These are phyloP conservation scores for Stentor coeruleus DNA, from an alignment of 73 alveolate genomes.

Conservation along the genomic window DNA sequence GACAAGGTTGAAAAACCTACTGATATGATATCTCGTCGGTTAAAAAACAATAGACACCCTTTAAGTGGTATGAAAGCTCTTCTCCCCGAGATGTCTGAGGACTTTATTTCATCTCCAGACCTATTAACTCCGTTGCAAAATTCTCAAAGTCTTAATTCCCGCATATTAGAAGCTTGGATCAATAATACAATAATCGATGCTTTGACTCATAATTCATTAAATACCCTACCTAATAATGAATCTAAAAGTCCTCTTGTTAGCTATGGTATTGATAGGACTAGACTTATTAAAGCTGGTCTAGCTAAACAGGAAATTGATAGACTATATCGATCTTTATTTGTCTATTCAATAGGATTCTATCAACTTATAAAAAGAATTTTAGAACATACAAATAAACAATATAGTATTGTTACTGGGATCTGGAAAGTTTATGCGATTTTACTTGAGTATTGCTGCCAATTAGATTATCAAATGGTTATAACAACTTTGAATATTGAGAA, in stretches of 20 bases:
- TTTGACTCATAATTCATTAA: slow-evolving; percentile 47
- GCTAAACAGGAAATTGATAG: neutral
- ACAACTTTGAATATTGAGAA: neutral
- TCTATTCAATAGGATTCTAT: neutral
- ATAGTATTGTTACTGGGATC: neutral
- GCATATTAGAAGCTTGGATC: slow-evolving; percentile 52
- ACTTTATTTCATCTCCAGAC: too few relatives aligned
- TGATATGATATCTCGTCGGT: too few relatives aligned
- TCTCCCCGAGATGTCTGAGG: too few relatives aligned
- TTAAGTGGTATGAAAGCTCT: too few relatives aligned
- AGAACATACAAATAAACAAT: neutral
- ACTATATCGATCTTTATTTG: neutral
- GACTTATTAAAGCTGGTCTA: neutral
- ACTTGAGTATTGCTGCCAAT: neutral
- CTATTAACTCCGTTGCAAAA: too few relatives aligned
- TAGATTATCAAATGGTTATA: neutral
- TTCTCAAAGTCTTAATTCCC: slow-evolving; percentile 48
- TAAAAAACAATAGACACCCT: too few relatives aligned
- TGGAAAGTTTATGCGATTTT: neutral
- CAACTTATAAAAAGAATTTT: neutral
- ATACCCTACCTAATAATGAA: slow-evolving; percentile 21
- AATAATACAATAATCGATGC: slow-evolving; percentile 57
- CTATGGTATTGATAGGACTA: neutral
- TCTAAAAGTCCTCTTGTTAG: neutral
- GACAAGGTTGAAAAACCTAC: too few relatives aligned